phyloP scores from a whole-genome alignment of 129 eudicot species.

The Artemisia argyi region DNA sequence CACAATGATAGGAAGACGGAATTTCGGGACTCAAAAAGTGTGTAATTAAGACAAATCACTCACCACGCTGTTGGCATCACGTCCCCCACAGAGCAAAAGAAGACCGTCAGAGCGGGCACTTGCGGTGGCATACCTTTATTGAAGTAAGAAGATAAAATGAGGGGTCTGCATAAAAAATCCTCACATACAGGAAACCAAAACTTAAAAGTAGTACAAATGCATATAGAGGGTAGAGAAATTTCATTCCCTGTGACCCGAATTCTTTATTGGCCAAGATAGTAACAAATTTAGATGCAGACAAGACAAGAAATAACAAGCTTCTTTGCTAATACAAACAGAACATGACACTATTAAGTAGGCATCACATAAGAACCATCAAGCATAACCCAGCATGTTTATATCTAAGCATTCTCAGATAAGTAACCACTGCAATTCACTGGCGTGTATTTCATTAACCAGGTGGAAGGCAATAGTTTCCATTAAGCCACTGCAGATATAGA shows the following conservation, averaged over 20 bases:
- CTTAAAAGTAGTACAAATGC: neutral
- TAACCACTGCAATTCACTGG: neutral
- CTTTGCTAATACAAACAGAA: neutral
- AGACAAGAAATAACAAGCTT: neutral
- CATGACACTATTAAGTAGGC: neutral
- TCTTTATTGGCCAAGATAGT: neutral
- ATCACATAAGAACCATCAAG: neutral
- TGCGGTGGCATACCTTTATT: slow-evolving; percentile 92
- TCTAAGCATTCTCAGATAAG: neutral
- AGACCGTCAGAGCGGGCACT: slow-evolving; percentile 99
- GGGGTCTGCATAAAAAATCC: slow-evolving; percentile 3
- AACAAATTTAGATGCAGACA: slow-evolving; percentile 6
- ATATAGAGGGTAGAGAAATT: neutral
- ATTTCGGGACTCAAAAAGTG: neutral
- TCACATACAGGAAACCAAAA: neutral
- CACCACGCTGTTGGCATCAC: slow-evolving; percentile 98
- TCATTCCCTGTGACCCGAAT: neutral
- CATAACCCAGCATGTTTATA: neutral
- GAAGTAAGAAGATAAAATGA: slow-evolving; percentile 18
- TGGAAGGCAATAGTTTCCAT: neutral
- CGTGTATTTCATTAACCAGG: neutral
- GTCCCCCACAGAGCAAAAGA: slow-evolving; percentile 95
- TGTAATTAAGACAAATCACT: slow-evolving; percentile 18
- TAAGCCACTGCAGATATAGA: neutral
- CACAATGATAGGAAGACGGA: neutral